Evolutionary conservation across 2,329 filamentous ascomycete species (phyloP).

Genomic region (Bipolaris sorokiniana): DNA sequence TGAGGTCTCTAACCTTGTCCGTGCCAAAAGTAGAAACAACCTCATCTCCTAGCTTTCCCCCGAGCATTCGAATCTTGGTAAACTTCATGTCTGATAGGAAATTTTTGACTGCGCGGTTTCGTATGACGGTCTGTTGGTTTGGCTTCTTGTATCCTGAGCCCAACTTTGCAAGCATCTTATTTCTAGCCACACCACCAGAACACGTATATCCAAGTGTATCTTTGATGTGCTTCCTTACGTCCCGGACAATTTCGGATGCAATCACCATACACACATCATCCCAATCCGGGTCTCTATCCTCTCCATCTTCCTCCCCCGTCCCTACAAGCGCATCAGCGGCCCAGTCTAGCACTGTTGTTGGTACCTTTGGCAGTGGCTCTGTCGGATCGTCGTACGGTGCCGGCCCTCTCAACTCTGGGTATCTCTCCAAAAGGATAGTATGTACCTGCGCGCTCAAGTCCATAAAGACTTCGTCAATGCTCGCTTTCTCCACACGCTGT

Average conservation of each 20-base stretch:
- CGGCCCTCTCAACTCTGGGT: conserved; percentile 71
- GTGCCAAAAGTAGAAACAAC: conserved; percentile 81
- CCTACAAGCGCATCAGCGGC: conserved; percentile 80
- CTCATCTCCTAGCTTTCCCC: conserved; percentile 91
- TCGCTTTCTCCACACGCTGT: conserved; percentile 87
- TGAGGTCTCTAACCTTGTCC: conserved; percentile 76
- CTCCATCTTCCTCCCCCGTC: conserved; percentile 73
- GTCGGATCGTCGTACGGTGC: conserved; percentile 76
- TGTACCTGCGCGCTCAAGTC: conserved; percentile 89
- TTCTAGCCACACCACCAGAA: conserved; percentile 84
- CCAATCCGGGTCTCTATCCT: conserved; percentile 89
- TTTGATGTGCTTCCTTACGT: conserved; percentile 72
- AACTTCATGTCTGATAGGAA: conserved; percentile 89
- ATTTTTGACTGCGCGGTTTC: conserved; percentile 77
- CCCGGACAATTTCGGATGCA: conserved; percentile 85
- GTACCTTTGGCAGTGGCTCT: conserved; percentile 74
- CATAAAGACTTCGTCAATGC: conserved; percentile 94
- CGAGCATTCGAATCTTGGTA: conserved; percentile 93
- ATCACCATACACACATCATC: conserved; percentile 89
- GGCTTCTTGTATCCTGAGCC: conserved; percentile 93
- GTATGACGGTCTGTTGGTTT: conserved; percentile 91
- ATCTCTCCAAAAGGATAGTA: conserved; percentile 73
- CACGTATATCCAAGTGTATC: conserved; percentile 84
- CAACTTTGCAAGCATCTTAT: conserved; percentile 95
- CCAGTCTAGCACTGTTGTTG: conserved; percentile 80